Evolutionary conservation across 148 eudicot genomes (phyloP).

Genomic region (Euryodendron excelsum): DNA sequence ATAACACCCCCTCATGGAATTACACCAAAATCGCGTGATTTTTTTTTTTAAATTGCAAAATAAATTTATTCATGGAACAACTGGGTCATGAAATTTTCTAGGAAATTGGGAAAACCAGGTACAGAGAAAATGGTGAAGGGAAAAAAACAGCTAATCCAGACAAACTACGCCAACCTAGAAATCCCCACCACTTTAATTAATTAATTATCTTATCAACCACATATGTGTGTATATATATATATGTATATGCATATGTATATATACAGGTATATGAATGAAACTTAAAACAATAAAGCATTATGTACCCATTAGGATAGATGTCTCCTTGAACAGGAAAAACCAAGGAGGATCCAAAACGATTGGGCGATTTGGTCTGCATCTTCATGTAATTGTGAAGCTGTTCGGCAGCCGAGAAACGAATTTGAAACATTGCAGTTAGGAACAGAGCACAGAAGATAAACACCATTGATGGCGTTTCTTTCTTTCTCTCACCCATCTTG

Average conservation of each 20-base stretch:
- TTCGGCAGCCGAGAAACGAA: constrained; percentile 3
- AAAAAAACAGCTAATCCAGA: background rate
- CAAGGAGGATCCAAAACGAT: constrained; percentile 4
- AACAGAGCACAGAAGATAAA: background rate
- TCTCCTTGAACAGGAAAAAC: constrained; percentile 15
- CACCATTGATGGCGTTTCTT: constrained; percentile 2
- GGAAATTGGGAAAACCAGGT: background rate
- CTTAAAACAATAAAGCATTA: background rate
- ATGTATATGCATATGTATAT: too few species aligned
- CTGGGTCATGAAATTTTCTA: background rate
- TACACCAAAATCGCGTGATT: background rate
- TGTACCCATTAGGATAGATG: background rate
- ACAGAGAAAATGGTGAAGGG: background rate
- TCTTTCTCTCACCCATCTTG: constrained; percentile 5
- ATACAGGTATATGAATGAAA: background rate
- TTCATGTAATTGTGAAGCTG: background rate
- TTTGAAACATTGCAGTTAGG: background rate
- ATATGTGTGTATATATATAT: too few species aligned
- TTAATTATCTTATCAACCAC: background rate
- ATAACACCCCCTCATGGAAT: background rate
- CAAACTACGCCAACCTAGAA: background rate
- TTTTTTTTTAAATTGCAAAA: background rate
- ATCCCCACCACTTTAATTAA: background rate
- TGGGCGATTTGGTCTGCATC: background rate
- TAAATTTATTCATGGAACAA: background rate